These are phyloP conservation scores for Phaeosphaeriaceae sp. DNA, from an alignment of 2,329 filamentous ascomycete species.

Conservation along the genomic window DNA sequence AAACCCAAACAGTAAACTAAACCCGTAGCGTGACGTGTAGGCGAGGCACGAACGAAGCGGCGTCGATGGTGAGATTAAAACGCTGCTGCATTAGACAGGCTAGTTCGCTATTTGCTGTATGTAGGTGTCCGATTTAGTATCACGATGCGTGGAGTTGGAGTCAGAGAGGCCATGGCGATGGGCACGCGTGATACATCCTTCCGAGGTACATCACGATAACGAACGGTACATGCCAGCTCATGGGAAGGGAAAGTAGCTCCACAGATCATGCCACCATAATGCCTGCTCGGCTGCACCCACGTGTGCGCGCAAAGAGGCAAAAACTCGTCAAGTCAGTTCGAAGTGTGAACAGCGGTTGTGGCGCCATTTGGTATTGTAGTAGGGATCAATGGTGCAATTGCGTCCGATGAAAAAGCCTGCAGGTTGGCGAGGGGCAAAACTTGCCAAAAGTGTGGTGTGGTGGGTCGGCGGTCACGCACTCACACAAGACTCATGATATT, in stretches of 20 bases:
- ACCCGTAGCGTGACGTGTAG: too few relatives aligned
- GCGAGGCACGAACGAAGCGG: too few relatives aligned
- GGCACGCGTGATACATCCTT: too few relatives aligned
- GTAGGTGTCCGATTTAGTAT: too few relatives aligned
- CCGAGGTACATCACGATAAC: too few relatives aligned
- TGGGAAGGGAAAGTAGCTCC: neutral
- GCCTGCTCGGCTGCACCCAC: neutral
- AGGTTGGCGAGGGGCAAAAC: neutral
- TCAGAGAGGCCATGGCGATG: too few relatives aligned
- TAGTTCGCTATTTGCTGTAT: too few relatives aligned
- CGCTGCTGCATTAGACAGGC: neutral
- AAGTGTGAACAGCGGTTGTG: neutral
- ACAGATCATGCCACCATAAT: neutral
- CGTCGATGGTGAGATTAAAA: neutral
- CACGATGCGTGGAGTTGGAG: too few relatives aligned
- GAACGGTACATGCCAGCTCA: too few relatives aligned
- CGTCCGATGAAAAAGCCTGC: neutral
- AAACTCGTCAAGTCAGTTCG: neutral
- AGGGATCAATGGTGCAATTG: neutral
- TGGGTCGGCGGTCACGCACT: neutral
- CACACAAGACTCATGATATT: neutral
- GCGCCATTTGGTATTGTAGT: neutral
- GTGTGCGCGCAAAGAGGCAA: neutral
- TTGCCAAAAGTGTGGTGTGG: neutral
- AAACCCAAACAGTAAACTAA: too few relatives aligned